Percentiles rank a stretch among this genome's conserved stretches.
Evolutionary conservation across 805 yeast genomes (phyloP).

Genomic region (Candida verbasci): DNA sequence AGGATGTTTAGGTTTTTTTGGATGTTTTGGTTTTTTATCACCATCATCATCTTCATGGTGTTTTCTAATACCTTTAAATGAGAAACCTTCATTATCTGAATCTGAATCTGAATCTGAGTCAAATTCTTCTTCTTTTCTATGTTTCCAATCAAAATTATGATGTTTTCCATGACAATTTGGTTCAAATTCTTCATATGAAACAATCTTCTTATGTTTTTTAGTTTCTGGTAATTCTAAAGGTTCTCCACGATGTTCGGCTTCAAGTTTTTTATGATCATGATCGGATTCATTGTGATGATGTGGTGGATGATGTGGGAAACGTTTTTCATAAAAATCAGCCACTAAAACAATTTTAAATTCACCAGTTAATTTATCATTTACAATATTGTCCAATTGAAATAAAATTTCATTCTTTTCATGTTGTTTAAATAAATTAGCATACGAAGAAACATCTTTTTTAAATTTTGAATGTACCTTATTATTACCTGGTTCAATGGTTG

Average conservation of each 20-base stretch:
- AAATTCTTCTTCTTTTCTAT: neutral
- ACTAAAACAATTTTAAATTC: constrained; percentile 49
- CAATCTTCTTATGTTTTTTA: too few species aligned
- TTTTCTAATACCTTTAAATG: neutral
- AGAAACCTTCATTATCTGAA: neutral
- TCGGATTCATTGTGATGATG: constrained; percentile 6
- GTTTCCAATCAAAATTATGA: neutral
- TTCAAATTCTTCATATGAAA: too few species aligned
- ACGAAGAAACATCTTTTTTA: constrained; percentile 63
- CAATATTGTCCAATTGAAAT: constrained; percentile 63
- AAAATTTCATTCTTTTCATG: constrained; percentile 35
- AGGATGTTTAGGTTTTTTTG: constrained; percentile 3
- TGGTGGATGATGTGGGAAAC: neutral
- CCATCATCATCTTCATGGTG: neutral
- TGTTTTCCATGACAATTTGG: neutral
- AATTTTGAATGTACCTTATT: constrained; percentile 42
- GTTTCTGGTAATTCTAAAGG: neutral
- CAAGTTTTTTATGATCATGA: neutral
- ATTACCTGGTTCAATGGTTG: constrained; percentile 63
- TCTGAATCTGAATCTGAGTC: constrained; percentile 7
- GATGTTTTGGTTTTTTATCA: constrained; percentile 2
- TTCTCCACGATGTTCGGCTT: neutral
- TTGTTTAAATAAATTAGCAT: constrained; percentile 43
- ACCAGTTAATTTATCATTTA: constrained; percentile 55
- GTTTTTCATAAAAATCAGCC: constrained; percentile 45